Conservation (phyloP, 192 early-diverging fungal species). For the Backusella tuberculispora region DNA sequence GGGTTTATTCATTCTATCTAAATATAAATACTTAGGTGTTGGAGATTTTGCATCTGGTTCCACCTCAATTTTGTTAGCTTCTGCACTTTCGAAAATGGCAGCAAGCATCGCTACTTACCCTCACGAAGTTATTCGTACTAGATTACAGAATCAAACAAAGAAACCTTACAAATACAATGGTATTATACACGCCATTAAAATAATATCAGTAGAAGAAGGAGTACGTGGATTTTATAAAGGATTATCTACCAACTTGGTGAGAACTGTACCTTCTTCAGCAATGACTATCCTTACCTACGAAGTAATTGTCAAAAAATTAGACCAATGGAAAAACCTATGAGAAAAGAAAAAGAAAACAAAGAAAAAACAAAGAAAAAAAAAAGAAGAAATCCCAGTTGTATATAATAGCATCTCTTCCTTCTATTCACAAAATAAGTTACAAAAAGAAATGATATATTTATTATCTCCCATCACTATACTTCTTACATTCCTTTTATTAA, state of each 20-base stretch:
- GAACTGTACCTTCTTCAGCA: slow-evolving; percentile 88
- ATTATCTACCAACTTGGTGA: slow-evolving; percentile 80
- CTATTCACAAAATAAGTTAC: too few species aligned
- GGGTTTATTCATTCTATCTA: background rate
- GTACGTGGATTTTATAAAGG: slow-evolving; percentile 86
- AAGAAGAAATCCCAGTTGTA: too few species aligned
- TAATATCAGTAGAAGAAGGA: slow-evolving; percentile 83
- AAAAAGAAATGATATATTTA: too few species aligned
- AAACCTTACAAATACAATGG: slow-evolving; percentile 80
- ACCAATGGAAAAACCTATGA: slow-evolving; percentile 24
- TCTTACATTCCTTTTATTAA: too few species aligned
- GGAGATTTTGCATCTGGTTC: slow-evolving; percentile 26
- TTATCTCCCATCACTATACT: too few species aligned
- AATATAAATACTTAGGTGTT: background rate
- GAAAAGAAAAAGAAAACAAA: background rate
- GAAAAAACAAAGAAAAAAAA: too few species aligned
- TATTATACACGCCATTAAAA: slow-evolving; percentile 72
- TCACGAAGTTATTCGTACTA: slow-evolving; percentile 93
- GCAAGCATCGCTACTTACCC: slow-evolving; percentile 93
- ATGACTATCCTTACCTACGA: slow-evolving; percentile 92
- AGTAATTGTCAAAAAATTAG: slow-evolving; percentile 67
- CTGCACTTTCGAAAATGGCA: slow-evolving; percentile 86
- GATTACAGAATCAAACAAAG: slow-evolving; percentile 87
- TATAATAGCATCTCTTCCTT: too few species aligned
- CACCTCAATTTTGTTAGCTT: slow-evolving; percentile 76